Percentiles rank a stretch among this genome's conserved stretches.
Evolutionary conservation across 352 stramenopile genomes (phyloP).

Genomic region (Globisporangium paroecandrum): DNA sequence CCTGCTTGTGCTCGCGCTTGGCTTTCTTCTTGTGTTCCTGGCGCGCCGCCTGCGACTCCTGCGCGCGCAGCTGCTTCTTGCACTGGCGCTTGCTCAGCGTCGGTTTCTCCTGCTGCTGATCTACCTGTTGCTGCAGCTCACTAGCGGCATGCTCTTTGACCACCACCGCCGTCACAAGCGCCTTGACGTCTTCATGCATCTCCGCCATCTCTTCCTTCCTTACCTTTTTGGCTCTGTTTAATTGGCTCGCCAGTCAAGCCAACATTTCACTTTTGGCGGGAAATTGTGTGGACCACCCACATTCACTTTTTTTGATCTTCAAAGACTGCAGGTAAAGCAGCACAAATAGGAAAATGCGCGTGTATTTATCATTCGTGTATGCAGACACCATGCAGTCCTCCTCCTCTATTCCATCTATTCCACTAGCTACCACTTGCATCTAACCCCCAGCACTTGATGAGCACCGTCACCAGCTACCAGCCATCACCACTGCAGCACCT

Average conservation of each 20-base stretch:
- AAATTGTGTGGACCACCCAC: background rate
- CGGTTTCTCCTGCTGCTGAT: background rate
- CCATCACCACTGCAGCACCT: background rate
- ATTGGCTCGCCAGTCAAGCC: background rate
- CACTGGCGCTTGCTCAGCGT: slow-evolving; percentile 37
- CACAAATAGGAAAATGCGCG: background rate
- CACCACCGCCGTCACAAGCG: background rate
- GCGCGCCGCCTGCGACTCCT: slow-evolving; percentile 20
- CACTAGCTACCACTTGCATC: background rate
- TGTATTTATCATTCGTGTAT: background rate
- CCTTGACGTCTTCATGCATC: background rate
- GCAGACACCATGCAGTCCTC: background rate
- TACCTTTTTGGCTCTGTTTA: background rate
- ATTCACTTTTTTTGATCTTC: background rate
- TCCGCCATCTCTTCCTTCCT: background rate
- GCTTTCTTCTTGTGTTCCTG: slow-evolving; percentile 10
- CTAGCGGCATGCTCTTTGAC: background rate
- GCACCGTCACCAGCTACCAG: background rate
- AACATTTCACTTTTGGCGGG: background rate
- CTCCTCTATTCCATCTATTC: slow-evolving; percentile 5
- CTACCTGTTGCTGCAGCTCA: background rate
- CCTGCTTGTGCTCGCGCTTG: slow-evolving; percentile 33
- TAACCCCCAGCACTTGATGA: background rate
- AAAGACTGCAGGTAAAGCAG: background rate
- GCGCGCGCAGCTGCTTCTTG: slow-evolving; percentile 37